Conservation (phyloP, 768 basidiomycete species). For the Lactarius tabidus region DNA sequence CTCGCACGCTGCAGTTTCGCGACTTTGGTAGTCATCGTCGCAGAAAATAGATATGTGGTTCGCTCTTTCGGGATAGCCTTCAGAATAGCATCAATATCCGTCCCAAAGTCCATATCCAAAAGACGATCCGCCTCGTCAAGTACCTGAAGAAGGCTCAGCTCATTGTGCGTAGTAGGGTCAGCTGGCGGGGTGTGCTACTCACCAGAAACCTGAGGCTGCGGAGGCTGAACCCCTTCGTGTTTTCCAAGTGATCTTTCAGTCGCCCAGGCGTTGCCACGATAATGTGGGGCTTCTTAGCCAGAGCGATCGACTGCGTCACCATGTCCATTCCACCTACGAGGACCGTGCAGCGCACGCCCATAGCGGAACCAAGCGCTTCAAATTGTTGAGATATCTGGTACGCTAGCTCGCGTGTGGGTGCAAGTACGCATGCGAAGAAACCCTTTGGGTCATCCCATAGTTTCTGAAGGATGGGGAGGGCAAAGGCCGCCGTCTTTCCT, state of each 20-base stretch:
- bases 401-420: slow-evolving; percentile 97
- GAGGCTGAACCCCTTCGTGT: slow-evolving; percentile 94
- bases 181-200: slow-evolving; percentile 29
- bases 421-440: slow-evolving; percentile 88
- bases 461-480: slow-evolving; percentile 91
- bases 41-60: slow-evolving; percentile 94
- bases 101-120: slow-evolving; percentile 94
- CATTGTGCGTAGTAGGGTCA: neutral
- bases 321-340: slow-evolving; percentile 96
- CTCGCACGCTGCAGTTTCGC: slow-evolving; percentile 94
- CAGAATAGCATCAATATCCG: slow-evolving; percentile 92
- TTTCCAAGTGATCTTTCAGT: slow-evolving; percentile 89
- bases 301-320: slow-evolving; percentile 83
- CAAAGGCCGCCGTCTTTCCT: slow-evolving; percentile 97
- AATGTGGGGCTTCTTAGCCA: slow-evolving; percentile 92
- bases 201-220: slow-evolving; percentile 85
- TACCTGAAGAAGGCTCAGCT: slow-evolving; percentile 50
- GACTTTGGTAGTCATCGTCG: slow-evolving; percentile 98
- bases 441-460: slow-evolving; percentile 95
- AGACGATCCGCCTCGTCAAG: slow-evolving; percentile 96
- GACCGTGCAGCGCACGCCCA: slow-evolving; percentile 88
- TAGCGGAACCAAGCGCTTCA: slow-evolving; percentile 82
- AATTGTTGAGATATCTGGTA: slow-evolving; percentile 99
- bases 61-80: slow-evolving; percentile 93
- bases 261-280: slow-evolving; percentile 95